Evolutionary conservation across 2,329 filamentous ascomycete genomes (phyloP), one percentile per base, ranked within the genome.

Genomic region (Fusarium dimerum): DNA sequence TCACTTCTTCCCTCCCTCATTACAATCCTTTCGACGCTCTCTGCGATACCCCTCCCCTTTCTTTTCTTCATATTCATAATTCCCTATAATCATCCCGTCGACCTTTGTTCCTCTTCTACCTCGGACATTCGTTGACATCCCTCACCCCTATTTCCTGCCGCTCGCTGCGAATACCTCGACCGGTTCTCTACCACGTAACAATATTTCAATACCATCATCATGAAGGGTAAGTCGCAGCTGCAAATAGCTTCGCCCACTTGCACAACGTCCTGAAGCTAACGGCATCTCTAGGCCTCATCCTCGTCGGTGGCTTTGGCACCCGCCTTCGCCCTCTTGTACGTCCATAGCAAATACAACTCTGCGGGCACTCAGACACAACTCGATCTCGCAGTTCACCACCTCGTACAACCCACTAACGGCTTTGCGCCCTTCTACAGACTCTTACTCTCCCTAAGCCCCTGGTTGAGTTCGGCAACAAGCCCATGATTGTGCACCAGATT

Each of bases 401-500:
- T 32, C 45, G 8, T 43, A 13, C 41, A 40, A 42, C 34, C 50
- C 32, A 50, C 63, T 68, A 55, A 70, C 59, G 54, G 50, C 49
- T 30, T 16, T 51, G 48, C 47, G 51, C 43, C 38, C 42, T 56
- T 48, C 54, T 47, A 30, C 72, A 96, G 91, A 99, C 93, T 66
- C 86, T 99, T 71, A 97, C 94, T 47, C 89, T 97, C 63, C 93
- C 93, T 57, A 99, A 97, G 78, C 93, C 94, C 62, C 84, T 99
- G 64, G 94, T 99, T 69, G 93, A 99, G 78, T 99, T 99, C 71
- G 92, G 86, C 71, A 99, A 99, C 84, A 93, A 94, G 78, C 94
- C 92, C 72, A 99, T 99, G 93, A 97, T 99, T 75, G 83, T 95
- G 69, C 93, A 97, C 78, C 93, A 99, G 78, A 90, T 99, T 67